Evolutionary conservation across 768 basidiomycete genomes (phyloP), one percentile per base, ranked within the genome.

Genomic region (Lactarius evosmus): DNA sequence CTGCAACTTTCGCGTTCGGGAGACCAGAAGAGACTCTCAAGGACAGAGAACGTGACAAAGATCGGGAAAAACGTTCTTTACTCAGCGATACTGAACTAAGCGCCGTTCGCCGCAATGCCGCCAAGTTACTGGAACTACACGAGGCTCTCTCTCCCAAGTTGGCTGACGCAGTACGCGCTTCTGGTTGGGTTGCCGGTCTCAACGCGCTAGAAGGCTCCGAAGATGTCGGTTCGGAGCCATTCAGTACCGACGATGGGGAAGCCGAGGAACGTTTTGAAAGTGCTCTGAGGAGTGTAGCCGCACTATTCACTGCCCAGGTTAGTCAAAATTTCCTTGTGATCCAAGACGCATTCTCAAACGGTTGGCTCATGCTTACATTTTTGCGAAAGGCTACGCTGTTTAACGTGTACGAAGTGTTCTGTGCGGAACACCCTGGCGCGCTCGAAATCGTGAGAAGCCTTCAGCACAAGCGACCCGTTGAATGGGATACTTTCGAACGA

Each of bases 401-500:
- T 68, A 80, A 83, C 61, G 79, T 85, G 1, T 99, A 99, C 76
- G 85, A 94, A 72, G 75, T 81, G 14, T 98, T 94, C 71, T 98
- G 96, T 72, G 84, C 92, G 0, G 87, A 87, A 0, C 95, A 98
- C 71, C 83, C 85, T 56, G 88, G 91, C 68, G 95, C 94, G 0
- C 78, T 89, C 61, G 85, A 89, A 66, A 73, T 93, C 27, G 78
- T 96, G 0, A 85, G 88, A 63, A 83, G 81, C 56, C 80, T 86
- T 22, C 83, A 85, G 41, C 78, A 83, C 38, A 85, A 85, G 58
- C 80, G 85, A 66, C 80, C 85, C 1, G 63, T 78, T 0, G 93
- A 95, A 71, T 95, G 95, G 88, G 88, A 89, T 25, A 79, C 82
- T 9, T 97, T 88, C 70, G 95, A 98, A 70, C 83, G 86, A 52